Conservation (phyloP, 192 early-diverging fungal species). For the Umbelopsis vinacea region DNA sequence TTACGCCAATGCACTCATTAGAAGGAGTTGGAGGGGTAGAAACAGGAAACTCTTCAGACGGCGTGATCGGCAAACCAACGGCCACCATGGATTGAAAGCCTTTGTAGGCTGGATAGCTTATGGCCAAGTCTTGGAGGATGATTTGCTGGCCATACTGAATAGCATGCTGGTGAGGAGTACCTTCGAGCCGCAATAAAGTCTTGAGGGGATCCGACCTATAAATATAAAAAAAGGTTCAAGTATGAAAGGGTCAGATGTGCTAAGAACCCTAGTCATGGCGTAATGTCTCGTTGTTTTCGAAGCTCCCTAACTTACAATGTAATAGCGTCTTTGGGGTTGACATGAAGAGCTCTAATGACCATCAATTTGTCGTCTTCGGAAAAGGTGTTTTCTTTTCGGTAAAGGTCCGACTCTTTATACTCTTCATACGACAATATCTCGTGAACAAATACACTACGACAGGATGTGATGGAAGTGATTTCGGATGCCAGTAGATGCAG, state of each 20-base stretch:
- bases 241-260: no score
- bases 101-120: background rate
- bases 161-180: slow-evolving; percentile 2
- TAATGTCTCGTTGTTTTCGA: no score
- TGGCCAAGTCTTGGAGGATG: background rate
- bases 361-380: slow-evolving; percentile 5
- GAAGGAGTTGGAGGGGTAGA: background rate
- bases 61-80: background rate
- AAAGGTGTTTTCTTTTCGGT: slow-evolving; percentile 5
- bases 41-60: slow-evolving; percentile 1
- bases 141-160: slow-evolving; percentile 11
- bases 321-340: background rate
- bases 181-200: slow-evolving; percentile 13
- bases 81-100: slow-evolving; percentile 17
- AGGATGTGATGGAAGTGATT: slow-evolving; percentile 20
- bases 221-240: background rate
- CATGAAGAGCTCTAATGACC: slow-evolving; percentile 5
- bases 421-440: slow-evolving; percentile 28
- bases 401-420: slow-evolving; percentile 18
- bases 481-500: slow-evolving; percentile 27
- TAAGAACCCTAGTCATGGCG: no score
- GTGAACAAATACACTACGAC: slow-evolving; percentile 32
- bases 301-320: background rate
- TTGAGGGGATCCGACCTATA: slow-evolving; percentile 4
- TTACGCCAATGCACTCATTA: slow-evolving; percentile 5